Evolutionary conservation across 2,329 filamentous ascomycete genomes (phyloP), one percentile per base, ranked within the genome.

Genomic region (Botrytis deweyae): DNA sequence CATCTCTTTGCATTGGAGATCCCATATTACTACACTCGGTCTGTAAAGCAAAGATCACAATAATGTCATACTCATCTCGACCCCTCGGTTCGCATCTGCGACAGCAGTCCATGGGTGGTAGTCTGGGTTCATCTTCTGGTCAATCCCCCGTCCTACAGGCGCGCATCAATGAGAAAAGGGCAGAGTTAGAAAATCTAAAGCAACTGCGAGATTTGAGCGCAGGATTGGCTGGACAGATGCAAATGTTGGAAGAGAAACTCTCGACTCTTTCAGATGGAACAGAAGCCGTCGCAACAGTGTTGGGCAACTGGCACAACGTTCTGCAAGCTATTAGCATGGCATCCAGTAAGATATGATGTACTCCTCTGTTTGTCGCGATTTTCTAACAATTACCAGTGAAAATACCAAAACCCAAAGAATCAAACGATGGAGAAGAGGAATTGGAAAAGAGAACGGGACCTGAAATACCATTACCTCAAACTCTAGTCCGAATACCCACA

Each of bases 321-420:
- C 86, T 97, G 75, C 87, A 92, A 77, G 93, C 93, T 61, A 95
- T 97, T 80, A 92, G 92, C 80, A 95, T 96, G 92, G 93, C 93
- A 75, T 95, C 92, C 75, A 88, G 93, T 95, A 86, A 80, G 89
- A 84, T 42, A 12, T 73, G 20, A 20, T 18, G 22, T 72, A 25
- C 12, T 58, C n/a, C 2, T 20, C 16, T 44, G 7, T 36, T 20
- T 22, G 59, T 25, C 10, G 29, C 59, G 42, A n/a, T 18, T 12
- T 33, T 25, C 49, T 69, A 59, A 69, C 25, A 14, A 58, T 58
- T 0, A 25, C 5, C 14, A 94, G 92, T 88, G 73, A 93, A 93
- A 85, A 85, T 95, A 40, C 88, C 92, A 25, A 90, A 88, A 78
- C 87, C 90, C 4, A 86, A 87, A 76, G 81, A 82, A 22, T 80